Evolutionary conservation across 257 asterid species (phyloP), one percentile per base, ranked within the genome.

Genomic region (Asclepias syriaca): DNA sequence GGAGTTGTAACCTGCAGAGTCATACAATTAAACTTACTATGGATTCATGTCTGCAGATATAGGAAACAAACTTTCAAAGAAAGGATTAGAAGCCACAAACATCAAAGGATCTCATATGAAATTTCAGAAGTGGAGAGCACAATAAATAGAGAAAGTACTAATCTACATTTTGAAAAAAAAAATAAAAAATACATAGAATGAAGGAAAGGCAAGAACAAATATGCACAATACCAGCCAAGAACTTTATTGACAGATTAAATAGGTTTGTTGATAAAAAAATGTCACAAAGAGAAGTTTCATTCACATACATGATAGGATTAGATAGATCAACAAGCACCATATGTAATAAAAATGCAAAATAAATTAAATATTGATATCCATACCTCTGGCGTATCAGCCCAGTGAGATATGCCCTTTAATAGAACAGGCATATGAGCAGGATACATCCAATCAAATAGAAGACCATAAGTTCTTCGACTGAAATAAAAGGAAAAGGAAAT

Each of bases 331-430:
- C 24, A 37, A 53, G 55, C 51, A 45, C 9, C 50, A 34, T 63
- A 57, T 9, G 5, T 8, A 64, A 8, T 63, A 12, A 37, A 43
- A 64, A 39, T 4, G 7, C 15, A 64, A 45, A 64, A 64, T 37
- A 37, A 8, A 21, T 11, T 1, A 18, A 34, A 19, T 34, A 37
- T 18, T 32, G 15, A 39, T 18, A 1, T 71, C 68, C 82, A 70
- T 69, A 95, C 99, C 95, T 92, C 99, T 4, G 98, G 98, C 22
- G 88, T 86, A 81, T 95, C 98, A 68, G 98, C 90, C 99, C 99
- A 95, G 76, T 88, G 88, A 58, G 97, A 85, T 79, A 92, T 88
- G 70, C 97, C 99, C 84, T 89, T 88, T 56, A 95, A 81, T 70
- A 95, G 82, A 84, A 85, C 70, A 51, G 95, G 96, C 95, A 95